These are phyloP conservation scores for Fragaria ananassa DNA, from an alignment of 306 rosid genomes.

Conservation along the genomic window DNA sequence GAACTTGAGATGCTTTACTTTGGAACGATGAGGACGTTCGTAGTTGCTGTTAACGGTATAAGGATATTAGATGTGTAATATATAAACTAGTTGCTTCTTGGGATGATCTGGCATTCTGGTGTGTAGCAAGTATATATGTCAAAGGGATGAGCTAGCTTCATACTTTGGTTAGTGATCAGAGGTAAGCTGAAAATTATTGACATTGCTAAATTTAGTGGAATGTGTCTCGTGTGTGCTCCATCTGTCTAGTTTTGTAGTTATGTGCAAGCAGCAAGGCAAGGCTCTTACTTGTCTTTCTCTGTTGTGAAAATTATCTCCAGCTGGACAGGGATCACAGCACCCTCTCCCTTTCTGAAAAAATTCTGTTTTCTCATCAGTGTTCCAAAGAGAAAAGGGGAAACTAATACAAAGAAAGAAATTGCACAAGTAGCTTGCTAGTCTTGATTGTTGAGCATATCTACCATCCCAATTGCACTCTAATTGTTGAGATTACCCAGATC, in stretches of 20 bases:
- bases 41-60: not conserved
- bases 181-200: not conserved
- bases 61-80: not conserved
- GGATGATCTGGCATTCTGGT: not conserved
- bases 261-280: not conserved
- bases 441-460: not conserved
- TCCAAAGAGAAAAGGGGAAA: too few relatives aligned
- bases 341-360: not conserved
- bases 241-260: not conserved
- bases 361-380: not conserved
- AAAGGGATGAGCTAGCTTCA: not conserved
- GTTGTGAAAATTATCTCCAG: not conserved
- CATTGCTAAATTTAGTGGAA: not conserved
- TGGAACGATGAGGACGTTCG: not conserved
- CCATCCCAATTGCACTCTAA: not conserved
- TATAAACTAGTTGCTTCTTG: not conserved
- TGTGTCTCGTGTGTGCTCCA: not conserved
- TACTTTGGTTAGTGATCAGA: not conserved
- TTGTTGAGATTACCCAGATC: not conserved
- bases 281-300: not conserved
- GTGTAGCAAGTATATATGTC: not conserved
- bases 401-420: not conserved
- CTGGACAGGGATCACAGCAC: too few relatives aligned
- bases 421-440: not conserved
- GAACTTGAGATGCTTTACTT: not conserved